Percentiles rank a stretch among this genome's conserved stretches.
These are phyloP conservation scores for Leishmania turanica DNA, from an alignment of 208 protist genomes.

Conservation along the genomic window DNA sequence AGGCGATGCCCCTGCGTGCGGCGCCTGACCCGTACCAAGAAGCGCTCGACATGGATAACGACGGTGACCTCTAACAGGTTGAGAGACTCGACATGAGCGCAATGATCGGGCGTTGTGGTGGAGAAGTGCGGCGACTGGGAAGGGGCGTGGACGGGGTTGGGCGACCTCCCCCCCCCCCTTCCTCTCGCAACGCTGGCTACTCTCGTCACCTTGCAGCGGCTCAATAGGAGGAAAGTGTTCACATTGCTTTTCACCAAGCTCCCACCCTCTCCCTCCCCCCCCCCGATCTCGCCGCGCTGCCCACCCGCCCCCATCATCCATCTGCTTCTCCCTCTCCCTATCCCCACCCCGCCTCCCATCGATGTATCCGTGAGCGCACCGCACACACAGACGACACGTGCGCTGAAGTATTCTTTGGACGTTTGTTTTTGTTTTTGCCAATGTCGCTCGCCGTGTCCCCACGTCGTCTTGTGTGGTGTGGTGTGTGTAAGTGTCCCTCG, in stretches of 20 bases:
- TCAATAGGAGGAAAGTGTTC: background rate
- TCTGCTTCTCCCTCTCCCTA: background rate
- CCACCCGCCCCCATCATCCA: background rate
- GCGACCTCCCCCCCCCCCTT: background rate
- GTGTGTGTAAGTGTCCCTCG: background rate
- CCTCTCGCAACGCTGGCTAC: background rate
- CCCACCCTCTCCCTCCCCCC: background rate
- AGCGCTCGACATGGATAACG: constrained; percentile 20
- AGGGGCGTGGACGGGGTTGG: too few species aligned
- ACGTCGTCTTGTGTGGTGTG: background rate
- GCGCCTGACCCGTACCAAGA: constrained; percentile 26
- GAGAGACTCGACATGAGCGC: background rate
- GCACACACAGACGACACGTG: background rate
- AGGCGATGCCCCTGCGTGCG: constrained; percentile 20
- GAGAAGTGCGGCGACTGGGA: background rate
- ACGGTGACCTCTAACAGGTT: constrained; percentile 28
- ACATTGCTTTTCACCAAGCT: background rate
- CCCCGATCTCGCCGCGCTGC: too few species aligned
- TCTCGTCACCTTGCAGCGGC: background rate
- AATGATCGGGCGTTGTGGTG: background rate
- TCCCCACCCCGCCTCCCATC: background rate
- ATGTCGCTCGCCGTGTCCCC: background rate
- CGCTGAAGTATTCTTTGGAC: background rate
- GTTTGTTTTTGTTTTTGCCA: background rate
- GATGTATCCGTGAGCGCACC: background rate